These are phyloP conservation scores for Aspergillus sp. DNA, from an alignment of 2,329 filamentous ascomycete genomes.

Conservation along the genomic window DNA sequence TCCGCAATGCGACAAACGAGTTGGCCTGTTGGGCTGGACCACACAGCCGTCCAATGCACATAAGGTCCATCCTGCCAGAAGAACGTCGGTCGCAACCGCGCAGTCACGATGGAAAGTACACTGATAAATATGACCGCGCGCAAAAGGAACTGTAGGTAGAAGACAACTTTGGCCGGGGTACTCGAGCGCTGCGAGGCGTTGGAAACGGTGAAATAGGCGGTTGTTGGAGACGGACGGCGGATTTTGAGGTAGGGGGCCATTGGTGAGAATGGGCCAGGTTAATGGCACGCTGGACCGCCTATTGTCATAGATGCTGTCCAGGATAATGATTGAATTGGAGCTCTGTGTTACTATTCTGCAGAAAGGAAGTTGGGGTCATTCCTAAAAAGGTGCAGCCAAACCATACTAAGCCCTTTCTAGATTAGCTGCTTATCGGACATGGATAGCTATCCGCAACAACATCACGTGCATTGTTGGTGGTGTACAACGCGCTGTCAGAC, in stretches of 20 bases:
- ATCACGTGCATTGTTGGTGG: conserved; percentile 18
- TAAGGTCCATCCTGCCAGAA: conserved; percentile 19
- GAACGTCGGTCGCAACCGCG: conserved; percentile 23
- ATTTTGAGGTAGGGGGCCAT: conserved; percentile 52
- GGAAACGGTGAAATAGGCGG: conserved; percentile 86
- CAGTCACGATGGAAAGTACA: conserved; percentile 30
- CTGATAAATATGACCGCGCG: conserved; percentile 38
- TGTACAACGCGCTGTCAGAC: conserved; percentile 11
- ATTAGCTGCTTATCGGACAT: not conserved
- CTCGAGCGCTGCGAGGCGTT: conserved; percentile 54
- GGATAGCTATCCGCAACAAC: conserved; percentile 5
- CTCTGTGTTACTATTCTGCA: not conserved
- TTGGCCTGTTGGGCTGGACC: conserved; percentile 26
- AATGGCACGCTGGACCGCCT: not conserved
- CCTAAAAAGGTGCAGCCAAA: not conserved
- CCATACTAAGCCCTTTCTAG: not conserved
- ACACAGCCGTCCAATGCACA: conserved; percentile 24
- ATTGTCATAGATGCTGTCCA: too few species aligned
- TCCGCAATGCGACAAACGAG: conserved; percentile 30
- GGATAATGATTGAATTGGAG: not conserved
- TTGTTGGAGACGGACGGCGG: conserved; percentile 65
- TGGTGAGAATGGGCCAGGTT: not conserved
- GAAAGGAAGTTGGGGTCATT: not conserved
- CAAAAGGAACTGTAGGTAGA: conserved; percentile 37
- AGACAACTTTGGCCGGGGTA: conserved; percentile 38